Percentiles rank a stretch among this genome's conserved stretches.
Evolutionary conservation across 768 basidiomycete species (phyloP).

Genomic region (Suillus americanus): DNA sequence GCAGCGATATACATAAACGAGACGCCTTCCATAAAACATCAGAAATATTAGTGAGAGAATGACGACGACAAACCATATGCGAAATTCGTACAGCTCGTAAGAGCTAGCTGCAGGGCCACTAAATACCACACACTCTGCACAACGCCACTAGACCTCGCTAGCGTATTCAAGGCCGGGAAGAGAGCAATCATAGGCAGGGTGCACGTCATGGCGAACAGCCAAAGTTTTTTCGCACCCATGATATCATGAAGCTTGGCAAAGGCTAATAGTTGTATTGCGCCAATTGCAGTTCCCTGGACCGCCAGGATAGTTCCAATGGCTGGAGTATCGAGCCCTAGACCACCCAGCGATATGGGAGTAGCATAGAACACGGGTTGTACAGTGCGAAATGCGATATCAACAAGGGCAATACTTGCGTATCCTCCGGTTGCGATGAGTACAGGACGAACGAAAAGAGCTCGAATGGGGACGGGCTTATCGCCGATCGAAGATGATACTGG

Average conservation of each 20-base stretch:
- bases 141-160: conserved; percentile 19
- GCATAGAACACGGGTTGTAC: conserved; percentile 24
- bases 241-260: conserved; percentile 54
- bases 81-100: conserved; percentile 43
- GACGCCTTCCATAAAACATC: conserved; percentile 41
- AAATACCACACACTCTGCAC: conserved; percentile 43
- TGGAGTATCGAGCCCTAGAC: conserved; percentile 11
- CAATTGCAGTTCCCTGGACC: conserved; percentile 18
- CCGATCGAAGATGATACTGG: background rate
- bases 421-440: conserved; percentile 57
- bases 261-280: conserved; percentile 56
- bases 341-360: conserved; percentile 17
- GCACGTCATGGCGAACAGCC: conserved; percentile 48
- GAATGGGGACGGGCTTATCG: conserved; percentile 39
- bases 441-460: conserved; percentile 43
- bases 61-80: background rate
- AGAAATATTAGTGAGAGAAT: background rate
- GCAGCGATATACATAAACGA: conserved; percentile 69
- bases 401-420: conserved; percentile 57
- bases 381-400: conserved; percentile 62
- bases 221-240: conserved; percentile 57
- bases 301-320: conserved; percentile 21
- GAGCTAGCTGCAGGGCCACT: conserved; percentile 47
- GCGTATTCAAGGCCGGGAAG: conserved; percentile 42
- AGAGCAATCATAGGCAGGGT: conserved; percentile 46